Base-by-base conservation (phyloP, 208 protist genomes). In the Trypanosoma conorhini region DNA sequence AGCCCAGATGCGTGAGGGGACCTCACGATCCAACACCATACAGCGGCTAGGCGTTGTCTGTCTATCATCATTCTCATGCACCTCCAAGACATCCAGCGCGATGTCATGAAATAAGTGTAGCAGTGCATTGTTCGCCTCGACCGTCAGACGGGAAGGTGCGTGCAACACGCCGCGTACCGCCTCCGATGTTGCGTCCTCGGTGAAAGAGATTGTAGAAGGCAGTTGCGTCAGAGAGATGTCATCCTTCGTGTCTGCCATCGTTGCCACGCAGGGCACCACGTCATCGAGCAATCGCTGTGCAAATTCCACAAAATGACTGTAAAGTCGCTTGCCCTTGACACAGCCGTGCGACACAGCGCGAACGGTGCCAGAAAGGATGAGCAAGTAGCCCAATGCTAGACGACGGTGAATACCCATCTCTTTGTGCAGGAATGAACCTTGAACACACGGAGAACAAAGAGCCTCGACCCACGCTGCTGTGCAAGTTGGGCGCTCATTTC, bases 401-500 rank as follows among this genome's bases (percentile, higher is more conserved):
- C 85, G 80, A 3, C 78, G 80, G 33, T 86, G 72, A 12, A 83
- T 35, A 21, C 67, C 63, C 56, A 76, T 62, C 28, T 70, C 62
- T 44, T 63, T 8, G 10, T 46, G 40, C 15, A 76, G 31, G 42
- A 51, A 67, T 28, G 56, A 62, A 30, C 65, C 51, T 12, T n/a
- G 28, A 7, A 30, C 55, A 21, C 59, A 67, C 19, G 57, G 28
- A 26, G 48, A 56, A 24, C 83, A 73, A 5, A 95, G 71, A 15
- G 81, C 91, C 4, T 79, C 59, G 9, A 70, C 72, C 88, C 91
- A 96, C 65, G 87, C 82, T 7, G 66, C 58, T 19, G 81, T 90
- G 66, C 85, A 91, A 60, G 74, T 91, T 19, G 91, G 91, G 0
- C 86, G 78, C 30, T 92, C 91, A 60, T 96, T 96, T n/a, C 91